A percentile compares a stretch with the other conserved stretches of the same genome.
Conservation (phyloP, 805 yeast genomes). For the Candida ulmi region DNA sequence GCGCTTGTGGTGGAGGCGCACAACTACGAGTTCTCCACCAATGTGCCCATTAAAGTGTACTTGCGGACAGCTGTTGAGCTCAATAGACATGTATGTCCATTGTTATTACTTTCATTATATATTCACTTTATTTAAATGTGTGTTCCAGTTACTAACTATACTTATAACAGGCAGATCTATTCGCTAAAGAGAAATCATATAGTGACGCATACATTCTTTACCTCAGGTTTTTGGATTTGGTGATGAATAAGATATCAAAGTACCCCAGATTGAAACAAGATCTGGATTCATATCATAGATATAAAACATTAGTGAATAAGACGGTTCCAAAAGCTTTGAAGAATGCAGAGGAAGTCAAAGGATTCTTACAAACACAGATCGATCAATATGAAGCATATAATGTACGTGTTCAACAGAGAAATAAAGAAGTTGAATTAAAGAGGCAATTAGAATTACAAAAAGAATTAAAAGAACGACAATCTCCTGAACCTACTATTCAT, state of each 20-base stretch:
- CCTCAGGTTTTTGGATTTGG: constrained; percentile 52
- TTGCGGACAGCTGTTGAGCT: constrained; percentile 46
- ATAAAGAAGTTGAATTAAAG: constrained; percentile 11
- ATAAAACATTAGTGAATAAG: constrained; percentile 14
- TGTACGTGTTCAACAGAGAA: constrained; percentile 20
- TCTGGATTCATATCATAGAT: constrained; percentile 11
- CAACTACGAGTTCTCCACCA: constrained; percentile 46
- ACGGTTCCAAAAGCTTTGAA: constrained; percentile 18
- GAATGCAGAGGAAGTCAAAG: constrained; percentile 21
- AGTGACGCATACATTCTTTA: constrained; percentile 52
- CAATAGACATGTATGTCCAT: constrained; percentile 33
- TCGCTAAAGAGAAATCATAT: constrained; percentile 34
- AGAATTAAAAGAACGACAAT: background rate
- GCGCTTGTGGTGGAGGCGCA: constrained; percentile 42
- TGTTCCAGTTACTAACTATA: no score
- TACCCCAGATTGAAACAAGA: constrained; percentile 38
- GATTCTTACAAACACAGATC: constrained; percentile 26
- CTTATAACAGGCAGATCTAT: constrained; percentile 41
- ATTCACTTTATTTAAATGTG: no score
- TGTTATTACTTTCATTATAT: no score
- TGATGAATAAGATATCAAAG: constrained; percentile 38
- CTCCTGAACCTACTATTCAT: background rate
- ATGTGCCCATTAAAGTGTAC: constrained; percentile 49
- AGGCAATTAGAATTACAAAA: constrained; percentile 2
- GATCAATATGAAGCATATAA: constrained; percentile 21